Evolutionary conservation across 441 rosid genomes (phyloP).

Genomic region (Breynia disticha): DNA sequence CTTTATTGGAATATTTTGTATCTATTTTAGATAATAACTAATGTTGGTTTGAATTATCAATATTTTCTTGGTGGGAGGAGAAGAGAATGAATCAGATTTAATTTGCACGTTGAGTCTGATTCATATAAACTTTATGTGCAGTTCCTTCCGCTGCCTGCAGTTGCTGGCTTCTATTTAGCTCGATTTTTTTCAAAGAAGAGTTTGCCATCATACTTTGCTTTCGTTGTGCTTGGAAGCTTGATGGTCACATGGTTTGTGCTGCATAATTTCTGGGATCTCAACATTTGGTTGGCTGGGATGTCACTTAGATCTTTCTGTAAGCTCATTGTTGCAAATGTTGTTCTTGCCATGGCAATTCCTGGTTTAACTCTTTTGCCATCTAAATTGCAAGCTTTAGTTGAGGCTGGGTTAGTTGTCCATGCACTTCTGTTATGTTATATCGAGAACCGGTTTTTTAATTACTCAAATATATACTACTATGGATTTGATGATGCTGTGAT

Average conservation of each 20-base stretch:
- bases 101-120: too few species aligned
- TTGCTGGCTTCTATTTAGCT: conserved; percentile 89
- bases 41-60: too few species aligned
- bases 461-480: conserved; percentile 73
- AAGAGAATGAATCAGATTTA: too few species aligned
- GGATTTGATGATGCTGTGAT: conserved; percentile 93
- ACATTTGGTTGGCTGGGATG: conserved; percentile 99
- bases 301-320: conserved; percentile 83
- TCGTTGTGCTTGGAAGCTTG: conserved; percentile 85
- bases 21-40: too few species aligned
- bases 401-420: conserved; percentile 69
- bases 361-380: conserved; percentile 88
- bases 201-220: conserved; percentile 78
- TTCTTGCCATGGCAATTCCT: conserved; percentile 80
- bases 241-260: conserved; percentile 85
- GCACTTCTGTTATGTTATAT: conserved; percentile 72
- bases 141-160: conserved; percentile 84
- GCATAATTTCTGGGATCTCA: conserved; percentile 96
- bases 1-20: too few species aligned
- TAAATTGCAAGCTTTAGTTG: conserved; percentile 62
- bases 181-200: conserved; percentile 86
- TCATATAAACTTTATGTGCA: conserved; percentile 30
- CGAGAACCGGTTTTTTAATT: conserved; percentile 80
- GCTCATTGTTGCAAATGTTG: conserved; percentile 65
- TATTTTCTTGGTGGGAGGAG: too few species aligned